These are phyloP conservation scores for Patellifolia procumbens DNA, from an alignment of 179 eudicot genomes.

Conservation along the genomic window DNA sequence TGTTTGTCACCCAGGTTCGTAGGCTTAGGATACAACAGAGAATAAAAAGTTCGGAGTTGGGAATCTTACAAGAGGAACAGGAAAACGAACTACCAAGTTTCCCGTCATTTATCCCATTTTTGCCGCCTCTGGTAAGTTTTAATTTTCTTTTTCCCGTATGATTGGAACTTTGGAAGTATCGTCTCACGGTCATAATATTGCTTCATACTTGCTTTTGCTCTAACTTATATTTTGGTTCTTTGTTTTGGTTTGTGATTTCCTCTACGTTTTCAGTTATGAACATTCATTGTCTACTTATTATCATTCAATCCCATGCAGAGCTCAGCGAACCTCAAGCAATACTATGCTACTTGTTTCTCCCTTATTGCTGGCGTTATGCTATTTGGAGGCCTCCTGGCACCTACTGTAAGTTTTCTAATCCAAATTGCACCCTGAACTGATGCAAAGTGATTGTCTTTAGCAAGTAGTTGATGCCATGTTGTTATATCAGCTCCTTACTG, in stretches of 20 bases:
- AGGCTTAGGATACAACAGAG: constrained; percentile 92
- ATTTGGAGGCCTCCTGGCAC: constrained; percentile 89
- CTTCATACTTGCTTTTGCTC: neutral
- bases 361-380: constrained; percentile 75
- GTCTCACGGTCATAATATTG: neutral
- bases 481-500: neutral
- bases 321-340: constrained; percentile 68
- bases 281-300: constrained; percentile 5
- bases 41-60: constrained; percentile 72
- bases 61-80: constrained; percentile 65
- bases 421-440: neutral
- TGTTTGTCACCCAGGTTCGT: constrained; percentile 62
- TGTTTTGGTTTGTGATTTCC: neutral
- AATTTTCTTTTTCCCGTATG: neutral
- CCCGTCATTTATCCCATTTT: constrained; percentile 91
- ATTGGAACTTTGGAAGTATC: neutral
- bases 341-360: constrained; percentile 82
- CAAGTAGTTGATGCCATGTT: neutral
- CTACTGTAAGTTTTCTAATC: constrained; percentile 55
- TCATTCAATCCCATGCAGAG: constrained; percentile 47
- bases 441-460: neutral
- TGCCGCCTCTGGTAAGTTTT: constrained; percentile 94
- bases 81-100: constrained; percentile 85
- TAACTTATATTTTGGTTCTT: constrained; percentile 10
- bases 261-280: neutral